Evolutionary conservation across 495 filamentous ascomycete genomes (phyloP).

Genomic region (Aspergillus bridgeri): DNA sequence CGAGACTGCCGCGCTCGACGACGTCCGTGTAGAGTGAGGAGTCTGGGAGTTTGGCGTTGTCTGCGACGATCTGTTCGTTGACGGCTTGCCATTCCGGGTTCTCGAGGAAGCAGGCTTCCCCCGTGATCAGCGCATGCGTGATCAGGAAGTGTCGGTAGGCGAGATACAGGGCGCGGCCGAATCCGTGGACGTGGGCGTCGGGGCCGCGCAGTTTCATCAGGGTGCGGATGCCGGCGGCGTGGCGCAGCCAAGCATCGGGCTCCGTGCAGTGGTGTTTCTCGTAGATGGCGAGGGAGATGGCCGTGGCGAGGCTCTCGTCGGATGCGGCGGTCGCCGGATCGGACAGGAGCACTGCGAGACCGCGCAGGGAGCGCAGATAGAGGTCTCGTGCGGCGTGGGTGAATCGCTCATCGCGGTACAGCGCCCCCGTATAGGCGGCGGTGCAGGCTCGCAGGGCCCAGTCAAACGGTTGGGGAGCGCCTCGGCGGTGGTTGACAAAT

Average conservation of each 20-base stretch:
- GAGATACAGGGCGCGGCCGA: conserved; percentile 32
- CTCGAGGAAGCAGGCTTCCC: conserved; percentile 32
- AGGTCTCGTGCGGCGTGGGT: conserved; percentile 18
- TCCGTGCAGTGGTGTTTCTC: conserved; percentile 34
- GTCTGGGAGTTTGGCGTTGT: conserved; percentile 29
- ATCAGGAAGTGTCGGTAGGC: conserved; percentile 33
- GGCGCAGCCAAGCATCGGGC: conserved; percentile 31
- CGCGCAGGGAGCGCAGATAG: conserved; percentile 24
- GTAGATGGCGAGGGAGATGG: conserved; percentile 32
- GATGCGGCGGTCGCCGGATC: conserved; percentile 23
- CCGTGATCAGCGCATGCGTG: conserved; percentile 23
- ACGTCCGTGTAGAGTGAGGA: conserved; percentile 30
- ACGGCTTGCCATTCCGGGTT: conserved; percentile 34
- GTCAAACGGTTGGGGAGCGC: conserved; percentile 18
- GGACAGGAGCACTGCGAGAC: conserved; percentile 15
- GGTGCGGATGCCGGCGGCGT: conserved; percentile 34
- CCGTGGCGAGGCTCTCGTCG: conserved; percentile 26
- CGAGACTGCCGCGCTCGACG: conserved; percentile 26
- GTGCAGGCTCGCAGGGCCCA: conserved; percentile 29
- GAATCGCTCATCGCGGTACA: conserved; percentile 20
- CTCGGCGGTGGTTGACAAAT: conserved; percentile 19
- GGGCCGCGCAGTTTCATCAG: conserved; percentile 34
- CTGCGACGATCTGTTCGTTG: conserved; percentile 25
- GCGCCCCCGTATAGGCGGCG: conserved; percentile 23
- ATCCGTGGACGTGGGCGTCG: conserved; percentile 26